Evolutionary conservation across 2,329 filamentous ascomycete species (phyloP).

Genomic region (Xylariaceae sp.): DNA sequence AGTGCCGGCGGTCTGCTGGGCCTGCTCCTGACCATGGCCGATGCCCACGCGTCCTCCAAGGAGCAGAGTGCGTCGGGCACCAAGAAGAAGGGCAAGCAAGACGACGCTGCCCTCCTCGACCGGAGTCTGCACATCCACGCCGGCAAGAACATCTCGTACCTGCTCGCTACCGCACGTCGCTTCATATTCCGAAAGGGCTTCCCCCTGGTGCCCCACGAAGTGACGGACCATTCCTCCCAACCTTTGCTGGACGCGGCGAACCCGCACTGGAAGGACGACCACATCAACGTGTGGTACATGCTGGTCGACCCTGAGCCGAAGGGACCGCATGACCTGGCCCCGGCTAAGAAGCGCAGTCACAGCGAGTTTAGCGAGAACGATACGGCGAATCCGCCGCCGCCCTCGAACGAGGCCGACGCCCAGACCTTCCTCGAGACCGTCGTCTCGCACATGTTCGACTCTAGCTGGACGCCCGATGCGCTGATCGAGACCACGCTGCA

Average conservation of each 20-base stretch:
- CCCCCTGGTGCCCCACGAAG: slow-evolving; percentile 66
- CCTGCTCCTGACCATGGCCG: slow-evolving; percentile 77
- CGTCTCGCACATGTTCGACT: slow-evolving; percentile 74
- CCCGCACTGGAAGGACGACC: slow-evolving; percentile 70
- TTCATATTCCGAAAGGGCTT: slow-evolving; percentile 85
- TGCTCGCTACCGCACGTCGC: slow-evolving; percentile 72
- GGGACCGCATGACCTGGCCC: slow-evolving; percentile 20
- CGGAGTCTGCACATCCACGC: slow-evolving; percentile 64
- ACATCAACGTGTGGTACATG: slow-evolving; percentile 81
- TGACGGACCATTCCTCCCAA: slow-evolving; percentile 45
- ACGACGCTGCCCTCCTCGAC: slow-evolving; percentile 21
- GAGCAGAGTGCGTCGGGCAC: slow-evolving; percentile 38
- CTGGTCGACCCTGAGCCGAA: slow-evolving; percentile 41
- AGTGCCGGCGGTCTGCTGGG: slow-evolving; percentile 79
- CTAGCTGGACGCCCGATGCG: slow-evolving; percentile 66
- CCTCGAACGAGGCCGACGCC: slow-evolving; percentile 25
- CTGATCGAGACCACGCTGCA: slow-evolving; percentile 61
- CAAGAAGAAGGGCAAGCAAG: slow-evolving; percentile 32
- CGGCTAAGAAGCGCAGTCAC: slow-evolving; percentile 37
- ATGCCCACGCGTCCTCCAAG: slow-evolving; percentile 48
- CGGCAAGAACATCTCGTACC: slow-evolving; percentile 71
- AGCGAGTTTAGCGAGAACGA: slow-evolving; percentile 38
- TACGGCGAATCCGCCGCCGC: slow-evolving; percentile 5
- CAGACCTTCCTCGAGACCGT: slow-evolving; percentile 54
- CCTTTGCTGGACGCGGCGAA: slow-evolving; percentile 35